A percentile compares a stretch with the other conserved stretches of the same genome.
These are phyloP conservation scores for Rhizophagus sp. DNA, from an alignment of 192 early-diverging fungal species.

Conservation along the genomic window DNA sequence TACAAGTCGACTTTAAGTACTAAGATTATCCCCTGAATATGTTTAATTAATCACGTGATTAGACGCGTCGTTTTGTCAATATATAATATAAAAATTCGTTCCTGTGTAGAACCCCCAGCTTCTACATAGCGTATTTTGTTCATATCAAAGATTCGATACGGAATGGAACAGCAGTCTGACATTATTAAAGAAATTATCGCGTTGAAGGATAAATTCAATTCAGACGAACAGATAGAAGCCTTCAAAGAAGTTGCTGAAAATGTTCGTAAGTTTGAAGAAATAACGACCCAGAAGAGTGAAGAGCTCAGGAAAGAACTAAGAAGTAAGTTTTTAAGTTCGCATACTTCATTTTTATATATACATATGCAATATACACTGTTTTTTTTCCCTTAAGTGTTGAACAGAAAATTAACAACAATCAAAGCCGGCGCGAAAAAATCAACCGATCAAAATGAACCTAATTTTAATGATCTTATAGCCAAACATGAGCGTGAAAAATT, in stretches of 20 bases:
- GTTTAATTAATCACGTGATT: no score
- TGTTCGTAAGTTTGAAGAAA: not conserved
- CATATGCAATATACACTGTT: not conserved
- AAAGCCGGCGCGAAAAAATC: not conserved
- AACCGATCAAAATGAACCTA: not conserved
- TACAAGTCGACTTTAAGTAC: no score
- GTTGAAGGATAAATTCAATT: not conserved
- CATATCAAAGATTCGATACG: no score
- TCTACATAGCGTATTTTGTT: no score
- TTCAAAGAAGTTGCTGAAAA: not conserved
- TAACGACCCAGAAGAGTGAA: not conserved
- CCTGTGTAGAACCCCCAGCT: no score
- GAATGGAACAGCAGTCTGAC: no score
- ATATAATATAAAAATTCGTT: no score
- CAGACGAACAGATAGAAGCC: not conserved
- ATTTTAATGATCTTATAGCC: not conserved
- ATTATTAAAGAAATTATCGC: not conserved
- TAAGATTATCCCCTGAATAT: no score
- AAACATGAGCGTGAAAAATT: conserved; percentile 3
- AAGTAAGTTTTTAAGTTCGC: not conserved
- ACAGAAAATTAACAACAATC: not conserved
- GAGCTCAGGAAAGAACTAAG: not conserved
- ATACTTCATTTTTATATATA: not conserved
- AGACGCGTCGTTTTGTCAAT: no score
- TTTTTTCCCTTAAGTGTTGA: not conserved